A percentile compares a stretch with the other conserved stretches of the same genome.
Conservation (phyloP, 2,329 filamentous ascomycete species). For the Didymella keratinophila region DNA sequence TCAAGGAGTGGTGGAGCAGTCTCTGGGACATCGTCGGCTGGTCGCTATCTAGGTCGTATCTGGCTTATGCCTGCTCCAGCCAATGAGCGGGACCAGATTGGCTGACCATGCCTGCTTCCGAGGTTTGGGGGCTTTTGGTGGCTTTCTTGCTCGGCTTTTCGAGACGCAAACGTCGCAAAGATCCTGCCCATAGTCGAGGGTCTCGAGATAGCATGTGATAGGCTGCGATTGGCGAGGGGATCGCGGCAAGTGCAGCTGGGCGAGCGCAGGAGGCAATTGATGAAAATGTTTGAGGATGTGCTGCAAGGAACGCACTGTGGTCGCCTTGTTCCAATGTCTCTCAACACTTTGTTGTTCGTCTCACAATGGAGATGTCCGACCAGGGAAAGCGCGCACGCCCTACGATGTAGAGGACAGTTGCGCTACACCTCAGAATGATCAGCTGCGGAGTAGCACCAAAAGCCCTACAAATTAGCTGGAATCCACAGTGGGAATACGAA, state of each 20-base stretch:
- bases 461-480: constrained; percentile 3
- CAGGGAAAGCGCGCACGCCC: constrained; percentile 3
- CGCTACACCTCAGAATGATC: neutral
- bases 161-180: constrained; percentile 18
- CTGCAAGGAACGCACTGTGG: constrained; percentile 13
- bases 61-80: constrained; percentile 4
- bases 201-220: constrained; percentile 17
- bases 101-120: constrained; percentile 11
- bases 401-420: constrained; percentile 3
- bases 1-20: constrained; percentile 12
- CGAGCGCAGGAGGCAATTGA: neutral
- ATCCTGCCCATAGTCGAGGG: constrained; percentile 17
- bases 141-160: constrained; percentile 10
- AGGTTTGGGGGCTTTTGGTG: constrained; percentile 3
- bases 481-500: constrained; percentile 3
- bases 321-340: constrained; percentile 6
- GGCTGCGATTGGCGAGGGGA: constrained; percentile 15
- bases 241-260: constrained; percentile 4
- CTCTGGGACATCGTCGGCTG: constrained; percentile 10
- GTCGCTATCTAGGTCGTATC: constrained; percentile 13
- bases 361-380: neutral
- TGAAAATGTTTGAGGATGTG: constrained; percentile 8
- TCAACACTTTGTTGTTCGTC: neutral
- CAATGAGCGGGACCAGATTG: constrained; percentile 28
- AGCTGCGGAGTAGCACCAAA: constrained; percentile 3